phyloP scores from a whole-genome alignment of 768 basidiomycete genomes.

The Termitomyces sp. region DNA sequence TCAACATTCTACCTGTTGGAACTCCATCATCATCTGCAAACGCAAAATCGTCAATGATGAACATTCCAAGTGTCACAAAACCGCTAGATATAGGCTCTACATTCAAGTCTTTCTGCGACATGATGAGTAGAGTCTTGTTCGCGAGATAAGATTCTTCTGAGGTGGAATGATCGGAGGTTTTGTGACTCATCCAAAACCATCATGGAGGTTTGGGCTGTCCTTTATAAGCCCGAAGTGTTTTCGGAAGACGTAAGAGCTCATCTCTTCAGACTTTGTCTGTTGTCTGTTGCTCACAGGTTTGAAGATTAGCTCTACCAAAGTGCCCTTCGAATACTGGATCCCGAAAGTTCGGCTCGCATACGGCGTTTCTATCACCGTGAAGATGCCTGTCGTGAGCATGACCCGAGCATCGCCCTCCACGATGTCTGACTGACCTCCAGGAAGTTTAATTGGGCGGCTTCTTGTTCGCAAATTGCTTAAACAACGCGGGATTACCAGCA shows the following conservation, averaged over 20 bases:
- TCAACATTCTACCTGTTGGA: conserved; percentile 39
- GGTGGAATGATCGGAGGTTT: too few species aligned
- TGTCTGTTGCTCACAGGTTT: conserved; percentile 2
- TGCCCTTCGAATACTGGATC: conserved; percentile 56
- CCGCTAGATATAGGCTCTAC: conserved; percentile 11
- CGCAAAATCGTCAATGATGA: conserved; percentile 83
- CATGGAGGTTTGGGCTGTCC: conserved; percentile 44
- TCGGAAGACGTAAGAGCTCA: conserved; percentile 34
- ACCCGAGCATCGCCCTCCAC: neutral
- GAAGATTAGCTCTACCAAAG: conserved; percentile 56
- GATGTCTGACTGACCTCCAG: conserved; percentile 31
- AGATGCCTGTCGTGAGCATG: conserved; percentile 67
- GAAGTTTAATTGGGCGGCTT: conserved; percentile 74
- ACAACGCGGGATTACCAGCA: conserved; percentile 48
- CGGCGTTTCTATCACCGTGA: conserved; percentile 64
- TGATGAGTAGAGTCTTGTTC: too few species aligned
- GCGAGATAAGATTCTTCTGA: conserved; percentile 14
- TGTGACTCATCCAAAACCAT: too few species aligned
- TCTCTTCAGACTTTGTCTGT: neutral
- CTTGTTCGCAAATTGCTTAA: conserved; percentile 62
- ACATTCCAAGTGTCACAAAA: conserved; percentile 81
- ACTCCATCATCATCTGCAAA: conserved; percentile 55
- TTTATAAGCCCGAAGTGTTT: conserved; percentile 37
- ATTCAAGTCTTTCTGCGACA: conserved; percentile 11
- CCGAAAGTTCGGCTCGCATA: conserved; percentile 52